Evolutionary conservation across 495 filamentous ascomycete genomes (phyloP), one percentile per base, ranked within the genome.

Genomic region (Podospora pseudopauciseta): DNA sequence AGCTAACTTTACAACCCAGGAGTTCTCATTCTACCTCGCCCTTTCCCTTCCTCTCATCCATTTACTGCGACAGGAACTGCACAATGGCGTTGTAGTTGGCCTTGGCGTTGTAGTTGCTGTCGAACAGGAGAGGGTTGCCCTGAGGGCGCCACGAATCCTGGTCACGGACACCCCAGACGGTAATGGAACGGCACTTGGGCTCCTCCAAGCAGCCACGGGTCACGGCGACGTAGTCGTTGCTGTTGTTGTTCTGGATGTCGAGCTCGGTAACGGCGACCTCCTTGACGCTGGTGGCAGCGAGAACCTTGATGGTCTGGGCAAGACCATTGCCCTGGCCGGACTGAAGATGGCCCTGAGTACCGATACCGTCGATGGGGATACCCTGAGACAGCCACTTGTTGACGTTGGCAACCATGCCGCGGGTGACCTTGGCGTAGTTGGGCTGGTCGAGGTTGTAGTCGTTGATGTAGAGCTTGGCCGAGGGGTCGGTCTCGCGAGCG

Each of bases 111-210:
- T 85, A 91, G 79, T 77, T 83, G 72, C 75, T 77, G 77, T 91
- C 88, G 75, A 88, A 92, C 19, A 92, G 81, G 63, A 91, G 79
- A 16, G 88, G 89, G 71, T 80, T 85, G 68, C 71, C 80, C 65
- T 73, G 72, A 5, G 88, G 81, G 61, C 90, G 84, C 90, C 90
- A 93, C 28, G 86, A 88, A 79, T 89, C 79, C 81, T 85, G 54
- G 71, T 92, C 90, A 66, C 86, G 80, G 6, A 93, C 87, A 74
- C 90, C 90, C 91, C 90, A 93, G 44, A 90, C 88, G 19, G 90
- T 92, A 70, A 93, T 87, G 66, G 90, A 90, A 23, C 92, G 84
- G 75, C 90, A 92, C 76, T 87, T 89, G 11, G 81, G 68, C 72
- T 88, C 82, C 67, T 82, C 78, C 55, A 91, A 73, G 72, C 90